Evolutionary conservation across 257 asterid species (phyloP), one percentile per base, ranked within the genome.

Genomic region (Rauvolfia tetraphylla): DNA sequence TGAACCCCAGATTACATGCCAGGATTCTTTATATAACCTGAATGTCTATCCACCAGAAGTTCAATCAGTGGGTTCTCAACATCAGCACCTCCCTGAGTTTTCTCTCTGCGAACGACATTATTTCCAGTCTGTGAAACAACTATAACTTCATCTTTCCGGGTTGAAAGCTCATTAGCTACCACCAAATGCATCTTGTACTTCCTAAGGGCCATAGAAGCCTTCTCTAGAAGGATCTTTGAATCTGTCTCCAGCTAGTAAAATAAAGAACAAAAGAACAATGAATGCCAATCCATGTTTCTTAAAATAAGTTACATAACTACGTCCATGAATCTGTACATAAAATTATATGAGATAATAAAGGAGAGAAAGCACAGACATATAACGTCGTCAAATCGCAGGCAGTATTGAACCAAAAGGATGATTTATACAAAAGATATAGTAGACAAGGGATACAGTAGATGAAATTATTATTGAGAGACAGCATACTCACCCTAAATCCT

Each of bases 111-210:
- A 51, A 95, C 97, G 3, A 79, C 82, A 46, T 82, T 78, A 58
- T 88, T 84, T 76, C 87, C 96, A 74, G 74, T 78, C 79, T 76
- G 81, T 5, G 93, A 66, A 70, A 95, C 96, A 20, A 93, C 96
- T 15, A 83, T 77, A 75, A 95, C 98, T 84, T 93, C 97, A 77
- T 95, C 97, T 81, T 93, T 91, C 29, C 98, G 94, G 23, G 96
- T 93, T 62, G 85, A 81, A 73, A 95, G 97, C 89, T 95, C 97
- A 53, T 95, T 95, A n/a, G 99, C 98, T 12, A 95, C 88, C 54
- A 95, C 98, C 96, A 93, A 84, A 79, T 95, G 91, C 90, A 95
- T 88, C 44, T 89, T 73, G 78, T 93, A 87, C 89, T 83, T 93
- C 63, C 76, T 81, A 34, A 95, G 95, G 29, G 98, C 99, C 88